A percentile compares a stretch with the other conserved stretches of the same genome.
Conservation (phyloP, 352 stramenopile genomes). For the Phytophthora pistaciae region DNA sequence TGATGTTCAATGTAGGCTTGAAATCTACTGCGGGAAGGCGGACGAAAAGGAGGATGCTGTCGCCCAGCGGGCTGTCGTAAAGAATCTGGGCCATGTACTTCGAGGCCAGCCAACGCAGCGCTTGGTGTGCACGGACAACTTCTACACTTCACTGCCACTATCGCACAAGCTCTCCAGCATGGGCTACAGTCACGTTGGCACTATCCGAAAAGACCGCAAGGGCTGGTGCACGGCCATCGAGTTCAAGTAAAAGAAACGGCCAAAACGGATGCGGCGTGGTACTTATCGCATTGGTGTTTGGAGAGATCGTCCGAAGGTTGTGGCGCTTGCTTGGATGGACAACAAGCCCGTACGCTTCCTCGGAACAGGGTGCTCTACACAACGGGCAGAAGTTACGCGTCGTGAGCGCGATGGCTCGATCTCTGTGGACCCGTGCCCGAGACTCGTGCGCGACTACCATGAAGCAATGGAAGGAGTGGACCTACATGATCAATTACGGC, state of each 20-base stretch:
- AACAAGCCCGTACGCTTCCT: constrained; percentile 3
- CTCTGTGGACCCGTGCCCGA: background rate
- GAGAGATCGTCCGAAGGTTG: background rate
- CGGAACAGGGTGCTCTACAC: constrained; percentile 8
- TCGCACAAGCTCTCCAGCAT: constrained; percentile 17
- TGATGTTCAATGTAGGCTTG: background rate
- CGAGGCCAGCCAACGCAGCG: background rate
- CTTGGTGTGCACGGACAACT: constrained; percentile 15
- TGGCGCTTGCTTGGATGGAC: background rate
- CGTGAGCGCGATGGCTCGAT: background rate
- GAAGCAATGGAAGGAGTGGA: background rate
- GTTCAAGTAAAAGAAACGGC: background rate
- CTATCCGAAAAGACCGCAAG: background rate
- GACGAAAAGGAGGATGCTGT: background rate
- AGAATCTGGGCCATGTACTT: constrained; percentile 10
- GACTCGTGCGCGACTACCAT: constrained; percentile 10
- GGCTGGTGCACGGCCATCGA: background rate
- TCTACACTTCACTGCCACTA: constrained; percentile 14
- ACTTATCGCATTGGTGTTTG: background rate
- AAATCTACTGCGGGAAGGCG: background rate
- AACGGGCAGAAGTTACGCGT: background rate
- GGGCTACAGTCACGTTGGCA: constrained; percentile 15
- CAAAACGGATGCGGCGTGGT: background rate
- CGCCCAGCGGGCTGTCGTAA: constrained; percentile 1
- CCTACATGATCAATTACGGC: background rate